A percentile compares a stretch with the other conserved stretches of the same genome.
phyloP scores from a whole-genome alignment of 257 asterid genomes.

The Ocimum tenuiflorum region DNA sequence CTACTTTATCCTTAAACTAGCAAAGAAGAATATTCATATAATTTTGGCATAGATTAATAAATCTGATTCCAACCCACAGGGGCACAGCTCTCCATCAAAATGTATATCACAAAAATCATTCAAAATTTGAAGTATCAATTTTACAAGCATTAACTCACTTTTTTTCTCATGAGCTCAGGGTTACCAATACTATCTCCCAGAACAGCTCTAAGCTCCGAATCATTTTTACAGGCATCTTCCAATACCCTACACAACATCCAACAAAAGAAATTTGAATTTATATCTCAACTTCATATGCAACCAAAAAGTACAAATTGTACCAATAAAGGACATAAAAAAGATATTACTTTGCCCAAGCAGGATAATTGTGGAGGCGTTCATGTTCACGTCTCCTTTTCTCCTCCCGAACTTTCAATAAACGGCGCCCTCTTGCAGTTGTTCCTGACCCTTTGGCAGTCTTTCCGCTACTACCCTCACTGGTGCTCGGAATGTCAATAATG shows the following conservation, averaged over 20 bases:
- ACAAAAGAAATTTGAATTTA: constrained; percentile 6
- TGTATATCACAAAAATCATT: background rate
- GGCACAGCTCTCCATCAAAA: background rate
- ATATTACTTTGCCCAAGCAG: constrained; percentile 92
- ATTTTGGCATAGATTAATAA: background rate
- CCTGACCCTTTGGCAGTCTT: constrained; percentile 70
- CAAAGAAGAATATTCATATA: background rate
- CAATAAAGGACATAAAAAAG: constrained; percentile 4
- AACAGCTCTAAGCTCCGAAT: constrained; percentile 82
- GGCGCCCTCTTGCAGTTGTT: constrained; percentile 81
- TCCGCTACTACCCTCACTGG: constrained; percentile 20
- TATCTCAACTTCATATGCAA: background rate
- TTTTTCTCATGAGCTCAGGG: constrained; percentile 88
- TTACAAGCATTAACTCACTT: constrained; percentile 33
- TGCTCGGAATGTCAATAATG: constrained; percentile 23
- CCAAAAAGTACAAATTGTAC: background rate
- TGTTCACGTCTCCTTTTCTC: constrained; percentile 81
- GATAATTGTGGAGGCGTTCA: constrained; percentile 63
- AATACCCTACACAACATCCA: constrained; percentile 49
- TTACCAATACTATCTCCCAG: constrained; percentile 89
- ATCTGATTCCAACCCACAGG: background rate
- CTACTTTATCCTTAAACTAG: background rate
- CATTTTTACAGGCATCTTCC: constrained; percentile 86
- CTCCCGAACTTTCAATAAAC: constrained; percentile 77
- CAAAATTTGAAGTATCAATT: background rate